Evolutionary conservation across 306 rosid genomes (phyloP).

Genomic region (Lablab purpureus): DNA sequence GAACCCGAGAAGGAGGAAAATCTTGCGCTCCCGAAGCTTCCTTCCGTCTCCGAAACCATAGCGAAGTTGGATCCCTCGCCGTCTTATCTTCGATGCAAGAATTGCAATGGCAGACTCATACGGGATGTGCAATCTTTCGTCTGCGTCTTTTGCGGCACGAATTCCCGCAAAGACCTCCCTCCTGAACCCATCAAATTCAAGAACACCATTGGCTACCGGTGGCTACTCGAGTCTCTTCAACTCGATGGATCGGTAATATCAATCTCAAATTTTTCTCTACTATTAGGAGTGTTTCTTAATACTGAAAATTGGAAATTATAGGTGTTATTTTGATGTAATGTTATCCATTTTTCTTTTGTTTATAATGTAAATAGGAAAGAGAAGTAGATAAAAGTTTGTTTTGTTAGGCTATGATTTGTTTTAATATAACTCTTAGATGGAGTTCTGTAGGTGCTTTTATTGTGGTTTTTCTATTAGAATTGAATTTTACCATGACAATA

Average conservation of each 20-base stretch:
- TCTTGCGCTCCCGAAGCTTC: conserved; percentile 61
- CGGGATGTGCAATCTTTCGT: conserved; percentile 66
- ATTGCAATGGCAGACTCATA: conserved; percentile 79
- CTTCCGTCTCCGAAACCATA: conserved; percentile 67
- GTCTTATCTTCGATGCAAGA: conserved; percentile 76
- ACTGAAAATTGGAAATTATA: conserved; percentile 10
- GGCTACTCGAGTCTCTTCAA: conserved; percentile 76
- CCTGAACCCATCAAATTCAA: conserved; percentile 82
- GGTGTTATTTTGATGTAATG: not conserved
- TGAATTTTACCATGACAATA: not conserved
- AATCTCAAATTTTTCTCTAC: not conserved
- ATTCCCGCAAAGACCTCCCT: conserved; percentile 63
- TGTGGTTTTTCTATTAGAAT: not conserved
- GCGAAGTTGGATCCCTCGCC: conserved; percentile 83
- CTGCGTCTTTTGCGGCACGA: conserved; percentile 80
- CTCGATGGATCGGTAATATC: conserved; percentile 87
- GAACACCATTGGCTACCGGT: conserved; percentile 70
- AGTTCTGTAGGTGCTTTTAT: not conserved
- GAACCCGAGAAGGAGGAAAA: conserved; percentile 60
- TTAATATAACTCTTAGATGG: not conserved
- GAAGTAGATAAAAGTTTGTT: not conserved
- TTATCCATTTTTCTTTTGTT: not conserved
- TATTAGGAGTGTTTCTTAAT: conserved; percentile 4
- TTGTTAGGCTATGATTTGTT: not conserved
- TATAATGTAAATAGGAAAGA: conserved; percentile 4